Conservation (phyloP, 768 basidiomycete species). For the Podaxis sp. region DNA sequence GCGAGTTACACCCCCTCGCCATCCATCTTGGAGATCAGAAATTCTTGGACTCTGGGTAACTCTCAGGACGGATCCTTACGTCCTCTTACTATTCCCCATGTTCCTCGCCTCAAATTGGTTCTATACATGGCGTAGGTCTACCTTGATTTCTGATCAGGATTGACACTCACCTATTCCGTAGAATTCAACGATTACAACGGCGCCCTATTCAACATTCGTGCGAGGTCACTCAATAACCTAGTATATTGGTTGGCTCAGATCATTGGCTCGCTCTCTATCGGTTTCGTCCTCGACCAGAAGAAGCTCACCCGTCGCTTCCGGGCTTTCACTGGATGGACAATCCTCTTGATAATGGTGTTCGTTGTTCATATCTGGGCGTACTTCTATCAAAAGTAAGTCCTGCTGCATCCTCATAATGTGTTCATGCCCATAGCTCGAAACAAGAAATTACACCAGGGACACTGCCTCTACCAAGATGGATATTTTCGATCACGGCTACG, state of each 20-base stretch:
- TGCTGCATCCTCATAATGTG: background rate
- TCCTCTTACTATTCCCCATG: conserved; percentile 78
- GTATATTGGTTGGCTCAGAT: conserved; percentile 82
- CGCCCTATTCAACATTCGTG: conserved; percentile 73
- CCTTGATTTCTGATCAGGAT: background rate
- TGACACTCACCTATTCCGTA: conserved; percentile 20
- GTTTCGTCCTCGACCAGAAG: conserved; percentile 57
- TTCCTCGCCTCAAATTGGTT: conserved; percentile 83
- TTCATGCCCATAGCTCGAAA: conserved; percentile 13
- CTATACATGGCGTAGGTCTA: conserved; percentile 70
- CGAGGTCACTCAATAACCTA: conserved; percentile 69
- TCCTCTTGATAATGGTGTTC: conserved; percentile 69
- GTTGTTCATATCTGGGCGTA: conserved; percentile 71
- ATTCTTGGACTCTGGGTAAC: conserved; percentile 65
- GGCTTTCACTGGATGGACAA: conserved; percentile 63
- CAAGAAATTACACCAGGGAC: conserved; percentile 56
- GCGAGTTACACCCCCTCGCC: conserved; percentile 51
- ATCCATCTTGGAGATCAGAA: conserved; percentile 77
- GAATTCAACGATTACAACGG: conserved; percentile 78
- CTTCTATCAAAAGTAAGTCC: conserved; percentile 63
- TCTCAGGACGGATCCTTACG: conserved; percentile 63
- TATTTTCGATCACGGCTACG: conserved; percentile 50
- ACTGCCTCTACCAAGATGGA: conserved; percentile 52
- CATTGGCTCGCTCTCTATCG: conserved; percentile 66
- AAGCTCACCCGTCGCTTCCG: conserved; percentile 57